phyloP scores from a whole-genome alignment of 192 early-diverging fungal species.

The Backusella sp. region DNA sequence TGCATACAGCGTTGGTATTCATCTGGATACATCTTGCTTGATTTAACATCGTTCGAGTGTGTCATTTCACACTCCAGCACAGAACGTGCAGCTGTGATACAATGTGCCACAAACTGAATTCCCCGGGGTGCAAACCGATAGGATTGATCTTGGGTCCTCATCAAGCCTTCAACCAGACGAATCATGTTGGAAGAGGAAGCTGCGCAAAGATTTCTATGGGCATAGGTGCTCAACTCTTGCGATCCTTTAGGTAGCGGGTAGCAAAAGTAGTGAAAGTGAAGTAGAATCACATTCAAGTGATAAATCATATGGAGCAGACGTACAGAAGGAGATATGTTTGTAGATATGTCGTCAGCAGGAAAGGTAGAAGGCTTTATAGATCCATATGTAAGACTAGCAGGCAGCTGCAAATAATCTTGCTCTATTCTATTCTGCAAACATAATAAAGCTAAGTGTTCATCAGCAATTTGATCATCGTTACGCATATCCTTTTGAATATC shows the following conservation, averaged over 20 bases:
- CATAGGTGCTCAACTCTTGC: not conserved
- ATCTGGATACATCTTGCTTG: not conserved
- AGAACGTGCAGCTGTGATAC: not conserved
- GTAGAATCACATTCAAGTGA: constrained; percentile 18
- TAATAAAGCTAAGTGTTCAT: constrained; percentile 4
- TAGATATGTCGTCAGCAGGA: not conserved
- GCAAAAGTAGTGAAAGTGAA: not conserved
- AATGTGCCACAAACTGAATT: constrained; percentile 4
- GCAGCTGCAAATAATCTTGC: not conserved
- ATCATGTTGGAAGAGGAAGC: constrained; percentile 10
- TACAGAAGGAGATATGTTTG: not conserved
- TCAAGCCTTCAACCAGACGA: constrained; percentile 6
- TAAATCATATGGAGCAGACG: constrained; percentile 18
- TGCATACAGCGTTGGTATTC: constrained; percentile 9
- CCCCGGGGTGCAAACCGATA: constrained; percentile 3
- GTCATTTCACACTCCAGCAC: not conserved
- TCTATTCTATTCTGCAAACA: constrained; percentile 5
- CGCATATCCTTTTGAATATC: not conserved
- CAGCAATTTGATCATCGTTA: not conserved
- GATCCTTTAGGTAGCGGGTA: constrained; percentile 2
- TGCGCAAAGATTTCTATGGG: not conserved
- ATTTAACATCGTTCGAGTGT: not conserved
- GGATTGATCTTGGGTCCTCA: not conserved
- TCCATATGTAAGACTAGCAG: not conserved
- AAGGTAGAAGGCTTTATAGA: not conserved